Evolutionary conservation across 202 grass and related monocot species (phyloP), one percentile per base, ranked within the genome.

Genomic region (Miscanthus sacchariflorus): DNA sequence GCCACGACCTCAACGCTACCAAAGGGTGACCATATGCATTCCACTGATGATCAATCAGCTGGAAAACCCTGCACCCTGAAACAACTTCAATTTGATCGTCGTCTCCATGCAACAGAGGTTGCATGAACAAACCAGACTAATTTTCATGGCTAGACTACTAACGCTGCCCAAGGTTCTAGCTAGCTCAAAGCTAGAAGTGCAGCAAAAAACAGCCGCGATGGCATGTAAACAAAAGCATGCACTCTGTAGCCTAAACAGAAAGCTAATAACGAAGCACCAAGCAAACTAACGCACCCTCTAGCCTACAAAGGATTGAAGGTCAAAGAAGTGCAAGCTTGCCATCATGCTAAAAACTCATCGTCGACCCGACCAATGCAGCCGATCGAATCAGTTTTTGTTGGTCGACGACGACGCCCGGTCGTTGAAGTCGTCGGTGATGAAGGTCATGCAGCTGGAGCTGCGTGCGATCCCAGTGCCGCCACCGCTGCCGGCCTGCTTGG

Each of bases 391-490:
- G 23, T 25, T 83, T 18, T 74, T 74, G 15, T 89, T 72, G 56
- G 28, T 74, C 5, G 54, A 45, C 25, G 25, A 27, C 64, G 65
- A 0, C 5, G 48, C 81, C 38, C 68, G 67, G 18, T 71, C 40
- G 28, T 30, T 85, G 80, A 48, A 80, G 42, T 94, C 89, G 58
- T 95, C 88, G 80, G 79, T 91, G 77, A 95, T 89, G 86, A 90
- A 93, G 27, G 89, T 92, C 88, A 94, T 93, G 88, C 96, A 98
- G 85, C 96, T 98, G 30, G 96, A 95, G 92, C 92, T 94, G 42
- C 96, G 94, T 0, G 87, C 33, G 73, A 98, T 90, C 45, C 77
- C 19, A 0, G 78, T 10, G 25, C 9, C 9, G 40, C 6, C 0
- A 27, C 36, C 0, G 58, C 25, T 15, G 21, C 65, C 14, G 2